phyloP scores from a whole-genome alignment of 2,329 filamentous ascomycete genomes.

The Neospermospora avenae region DNA sequence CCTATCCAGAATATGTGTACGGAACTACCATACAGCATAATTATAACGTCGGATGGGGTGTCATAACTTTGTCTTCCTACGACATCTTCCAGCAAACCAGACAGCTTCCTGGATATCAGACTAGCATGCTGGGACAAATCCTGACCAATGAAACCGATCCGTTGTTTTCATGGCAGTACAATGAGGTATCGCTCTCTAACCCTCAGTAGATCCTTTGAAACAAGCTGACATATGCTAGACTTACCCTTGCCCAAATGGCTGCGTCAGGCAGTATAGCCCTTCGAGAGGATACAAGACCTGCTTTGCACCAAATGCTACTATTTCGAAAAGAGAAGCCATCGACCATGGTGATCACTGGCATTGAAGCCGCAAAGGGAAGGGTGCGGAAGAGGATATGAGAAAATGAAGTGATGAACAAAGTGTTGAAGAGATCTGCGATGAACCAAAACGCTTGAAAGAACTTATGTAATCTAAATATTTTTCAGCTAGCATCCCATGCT shows the following conservation, averaged over 20 bases:
- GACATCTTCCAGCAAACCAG: constrained; percentile 17
- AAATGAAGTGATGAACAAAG: not conserved
- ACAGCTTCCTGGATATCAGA: constrained; percentile 17
- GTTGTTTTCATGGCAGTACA: constrained; percentile 52
- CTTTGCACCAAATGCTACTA: constrained; percentile 9
- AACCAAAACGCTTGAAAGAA: too few relatives aligned
- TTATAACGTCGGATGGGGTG: constrained; percentile 15
- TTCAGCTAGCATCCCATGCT: too few relatives aligned
- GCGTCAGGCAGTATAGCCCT: constrained; percentile 10
- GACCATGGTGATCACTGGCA: not conserved
- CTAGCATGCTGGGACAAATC: constrained; percentile 13
- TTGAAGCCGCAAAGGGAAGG: not conserved
- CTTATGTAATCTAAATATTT: too few relatives aligned
- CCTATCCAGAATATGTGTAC: constrained; percentile 14
- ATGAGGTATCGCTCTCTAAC: constrained; percentile 22
- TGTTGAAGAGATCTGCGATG: too few relatives aligned
- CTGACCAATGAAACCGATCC: constrained; percentile 50
- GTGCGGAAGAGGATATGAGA: not conserved
- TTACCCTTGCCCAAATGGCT: constrained; percentile 16
- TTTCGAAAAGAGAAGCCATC: constrained; percentile 3
- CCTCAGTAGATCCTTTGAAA: not conserved
- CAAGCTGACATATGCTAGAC: not conserved
- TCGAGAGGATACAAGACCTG: constrained; percentile 13
- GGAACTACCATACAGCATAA: constrained; percentile 17
- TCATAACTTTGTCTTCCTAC: constrained; percentile 15